Conservation (phyloP, 2,329 filamentous ascomycete genomes). For the Elsinoe arachidis region DNA sequence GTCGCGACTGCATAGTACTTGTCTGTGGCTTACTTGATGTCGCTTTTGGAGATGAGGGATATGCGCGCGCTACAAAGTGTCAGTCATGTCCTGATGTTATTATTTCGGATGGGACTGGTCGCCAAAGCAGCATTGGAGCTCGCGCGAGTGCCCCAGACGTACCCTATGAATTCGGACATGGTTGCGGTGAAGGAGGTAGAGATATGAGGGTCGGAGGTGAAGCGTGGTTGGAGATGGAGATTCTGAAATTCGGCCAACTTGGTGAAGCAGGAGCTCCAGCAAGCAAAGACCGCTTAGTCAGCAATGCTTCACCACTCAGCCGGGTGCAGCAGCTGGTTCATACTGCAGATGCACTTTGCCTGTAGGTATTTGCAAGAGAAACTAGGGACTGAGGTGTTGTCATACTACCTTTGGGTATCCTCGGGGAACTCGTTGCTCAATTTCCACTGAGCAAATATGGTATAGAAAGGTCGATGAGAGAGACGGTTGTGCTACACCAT, state of each 20-base stretch:
- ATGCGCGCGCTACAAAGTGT: slow-evolving; percentile 64
- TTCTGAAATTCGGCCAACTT: slow-evolving; percentile 3
- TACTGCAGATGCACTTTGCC: too few species aligned
- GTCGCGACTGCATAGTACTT: neutral
- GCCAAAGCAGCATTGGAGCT: neutral
- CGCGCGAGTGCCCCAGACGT: slow-evolving; percentile 21
- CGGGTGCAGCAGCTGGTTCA: neutral
- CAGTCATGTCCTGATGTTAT: slow-evolving; percentile 17
- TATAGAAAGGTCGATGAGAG: too few species aligned
- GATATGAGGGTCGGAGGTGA: slow-evolving; percentile 8
- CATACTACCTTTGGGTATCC: too few species aligned
- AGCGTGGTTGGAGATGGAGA: neutral
- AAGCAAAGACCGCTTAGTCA: neutral
- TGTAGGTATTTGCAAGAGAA: neutral
- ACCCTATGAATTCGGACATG: slow-evolving; percentile 57
- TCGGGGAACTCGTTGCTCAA: too few species aligned
- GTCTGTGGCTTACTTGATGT: slow-evolving; percentile 67
- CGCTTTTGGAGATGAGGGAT: slow-evolving; percentile 93
- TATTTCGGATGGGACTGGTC: too few species aligned
- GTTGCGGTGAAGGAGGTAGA: slow-evolving; percentile 10
- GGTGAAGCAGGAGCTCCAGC: neutral
- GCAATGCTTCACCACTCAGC: neutral
- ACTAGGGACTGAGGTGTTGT: too few species aligned
- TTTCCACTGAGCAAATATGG: too few species aligned
- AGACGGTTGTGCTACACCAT: too few species aligned